phyloP scores from a whole-genome alignment of 192 early-diverging fungal species.

The Obelidium mucronatum region DNA sequence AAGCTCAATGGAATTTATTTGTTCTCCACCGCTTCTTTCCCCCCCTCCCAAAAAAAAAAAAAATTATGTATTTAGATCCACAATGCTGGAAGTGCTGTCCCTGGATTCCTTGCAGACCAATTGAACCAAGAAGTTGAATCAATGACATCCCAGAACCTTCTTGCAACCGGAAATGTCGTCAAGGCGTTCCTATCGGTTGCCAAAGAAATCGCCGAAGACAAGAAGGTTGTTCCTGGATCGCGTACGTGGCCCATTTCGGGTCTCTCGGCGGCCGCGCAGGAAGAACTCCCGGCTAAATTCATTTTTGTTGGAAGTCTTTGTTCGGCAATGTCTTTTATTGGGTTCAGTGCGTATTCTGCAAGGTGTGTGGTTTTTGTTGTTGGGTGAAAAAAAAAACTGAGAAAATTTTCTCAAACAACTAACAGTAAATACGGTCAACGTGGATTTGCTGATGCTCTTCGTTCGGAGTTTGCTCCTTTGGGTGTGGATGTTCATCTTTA shows the following conservation, averaged over 20 bases:
- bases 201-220: conserved; percentile 3
- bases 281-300: conserved; percentile 39
- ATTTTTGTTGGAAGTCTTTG: conserved; percentile 51
- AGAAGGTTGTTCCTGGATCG: conserved; percentile 5
- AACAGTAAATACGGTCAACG: conserved; percentile 53
- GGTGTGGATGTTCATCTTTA: conserved; percentile 49
- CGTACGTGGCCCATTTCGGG: conserved; percentile 39
- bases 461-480: conserved; percentile 48
- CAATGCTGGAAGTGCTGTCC: conserved; percentile 38
- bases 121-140: conserved; percentile 29
- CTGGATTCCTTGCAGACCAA: conserved; percentile 45
- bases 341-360: conserved; percentile 50
- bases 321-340: conserved; percentile 46
- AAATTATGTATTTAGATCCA: conserved; percentile 5
- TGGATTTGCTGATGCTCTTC: conserved; percentile 47
- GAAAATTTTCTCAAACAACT: neutral
- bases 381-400: neutral
- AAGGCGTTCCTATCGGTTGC: conserved; percentile 44
- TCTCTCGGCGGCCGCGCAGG: conserved; percentile 25
- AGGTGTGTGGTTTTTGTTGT: conserved; percentile 21
- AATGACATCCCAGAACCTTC: conserved; percentile 53
- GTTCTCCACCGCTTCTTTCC: neutral
- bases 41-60: neutral
- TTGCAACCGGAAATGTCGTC: conserved; percentile 46
- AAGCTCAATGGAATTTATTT: too few species aligned